Conservation (phyloP, 495 filamentous ascomycete species). For the Penicillium ochrochloron region DNA sequence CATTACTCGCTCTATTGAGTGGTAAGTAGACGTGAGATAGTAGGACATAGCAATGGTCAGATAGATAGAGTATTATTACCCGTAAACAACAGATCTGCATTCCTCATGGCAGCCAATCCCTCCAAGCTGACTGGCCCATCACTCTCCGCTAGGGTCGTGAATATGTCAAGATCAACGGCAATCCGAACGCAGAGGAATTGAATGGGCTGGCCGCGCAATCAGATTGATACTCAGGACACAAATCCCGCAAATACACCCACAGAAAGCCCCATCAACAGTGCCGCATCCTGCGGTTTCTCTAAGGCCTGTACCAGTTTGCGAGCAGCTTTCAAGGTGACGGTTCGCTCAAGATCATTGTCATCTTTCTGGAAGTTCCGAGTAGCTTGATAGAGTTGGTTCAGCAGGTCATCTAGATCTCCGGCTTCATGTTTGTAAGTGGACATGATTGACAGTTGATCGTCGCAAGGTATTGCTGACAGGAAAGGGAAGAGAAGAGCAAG, state of each 20-base stretch:
- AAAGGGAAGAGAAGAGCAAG: neutral
- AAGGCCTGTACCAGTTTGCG: neutral
- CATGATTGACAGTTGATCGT: neutral
- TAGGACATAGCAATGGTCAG: neutral
- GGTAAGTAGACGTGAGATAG: neutral
- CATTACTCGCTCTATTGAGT: conserved; percentile 12
- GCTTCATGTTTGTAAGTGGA: neutral
- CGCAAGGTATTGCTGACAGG: neutral
- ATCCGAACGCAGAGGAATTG: neutral
- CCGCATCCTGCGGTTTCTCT: neutral
- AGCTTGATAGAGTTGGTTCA: neutral
- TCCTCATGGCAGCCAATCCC: conserved; percentile 6
- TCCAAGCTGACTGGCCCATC: neutral
- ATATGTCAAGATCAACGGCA: conserved; percentile 12
- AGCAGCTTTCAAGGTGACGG: neutral
- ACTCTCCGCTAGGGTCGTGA: conserved; percentile 1
- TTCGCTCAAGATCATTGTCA: neutral
- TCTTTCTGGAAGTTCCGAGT: neutral
- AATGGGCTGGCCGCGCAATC: neutral
- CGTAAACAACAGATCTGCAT: neutral
- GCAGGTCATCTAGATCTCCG: neutral
- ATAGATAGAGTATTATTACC: neutral
- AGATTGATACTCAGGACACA: neutral
- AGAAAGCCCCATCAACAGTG: neutral
- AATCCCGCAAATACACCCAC: neutral